phyloP scores from a whole-genome alignment of 305 asterid species.

The Vinca major region DNA sequence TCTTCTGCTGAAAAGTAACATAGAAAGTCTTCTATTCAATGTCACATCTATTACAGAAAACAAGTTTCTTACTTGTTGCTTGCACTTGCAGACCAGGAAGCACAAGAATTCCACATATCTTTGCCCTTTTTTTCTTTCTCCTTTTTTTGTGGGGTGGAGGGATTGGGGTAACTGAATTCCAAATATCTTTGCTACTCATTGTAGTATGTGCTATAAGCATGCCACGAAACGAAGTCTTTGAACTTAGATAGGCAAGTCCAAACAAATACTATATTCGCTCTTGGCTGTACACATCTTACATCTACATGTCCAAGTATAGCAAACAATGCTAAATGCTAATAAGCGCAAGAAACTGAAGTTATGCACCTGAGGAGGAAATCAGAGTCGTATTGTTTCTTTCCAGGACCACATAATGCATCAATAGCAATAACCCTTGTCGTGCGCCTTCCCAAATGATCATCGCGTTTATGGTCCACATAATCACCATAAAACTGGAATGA shows the following conservation, averaged over 20 bases:
- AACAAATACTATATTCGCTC: not conserved
- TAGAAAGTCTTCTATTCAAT: no score
- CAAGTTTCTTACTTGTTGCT: no score
- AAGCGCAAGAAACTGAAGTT: not conserved
- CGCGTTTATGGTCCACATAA: conserved; percentile 39
- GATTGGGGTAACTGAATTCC: no score
- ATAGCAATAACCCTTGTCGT: conserved; percentile 73
- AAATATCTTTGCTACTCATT: not conserved
- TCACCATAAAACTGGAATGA: conserved; percentile 63
- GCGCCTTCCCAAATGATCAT: conserved; percentile 61
- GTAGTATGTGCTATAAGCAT: not conserved
- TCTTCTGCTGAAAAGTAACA: no score
- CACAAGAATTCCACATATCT: not conserved
- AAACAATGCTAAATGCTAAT: not conserved
- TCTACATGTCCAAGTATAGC: not conserved
- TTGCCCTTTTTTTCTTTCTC: no score
- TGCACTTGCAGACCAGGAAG: not conserved
- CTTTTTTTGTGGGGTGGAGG: no score
- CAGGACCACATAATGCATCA: conserved; percentile 70
- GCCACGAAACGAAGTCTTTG: not conserved
- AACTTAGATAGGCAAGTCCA: not conserved
- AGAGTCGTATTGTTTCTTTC: conserved; percentile 50
- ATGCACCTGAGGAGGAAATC: conserved; percentile 49
- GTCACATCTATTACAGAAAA: no score
- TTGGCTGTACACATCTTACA: not conserved